Percentiles rank a stretch among this genome's conserved stretches.
Evolutionary conservation across 1,284 basidiomycete genomes (phyloP).

Genomic region (Athelia psychrophila): DNA sequence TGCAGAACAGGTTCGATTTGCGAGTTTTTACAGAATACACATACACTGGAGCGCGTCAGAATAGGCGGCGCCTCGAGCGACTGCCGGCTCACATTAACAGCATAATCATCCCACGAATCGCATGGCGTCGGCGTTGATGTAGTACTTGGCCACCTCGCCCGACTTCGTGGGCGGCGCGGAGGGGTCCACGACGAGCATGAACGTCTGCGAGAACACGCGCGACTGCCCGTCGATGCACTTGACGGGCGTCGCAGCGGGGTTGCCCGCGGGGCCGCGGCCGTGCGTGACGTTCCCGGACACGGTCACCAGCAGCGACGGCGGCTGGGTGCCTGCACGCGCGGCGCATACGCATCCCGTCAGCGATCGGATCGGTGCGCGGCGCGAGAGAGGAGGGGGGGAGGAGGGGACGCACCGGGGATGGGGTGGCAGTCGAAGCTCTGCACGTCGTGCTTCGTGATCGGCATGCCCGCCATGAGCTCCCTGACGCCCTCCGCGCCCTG

Average conservation of each 20-base stretch:
- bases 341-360: too few relatives aligned
- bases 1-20: too few relatives aligned
- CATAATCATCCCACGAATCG: slow-evolving; percentile 67
- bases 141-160: slow-evolving; percentile 78
- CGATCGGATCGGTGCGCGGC: background rate
- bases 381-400: background rate
- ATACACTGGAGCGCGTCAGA: too few relatives aligned
- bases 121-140: slow-evolving; percentile 69
- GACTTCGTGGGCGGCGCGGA: slow-evolving; percentile 55
- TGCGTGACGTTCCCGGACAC: slow-evolving; percentile 79
- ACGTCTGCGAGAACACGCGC: slow-evolving; percentile 82
- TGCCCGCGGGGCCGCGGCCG: slow-evolving; percentile 55
- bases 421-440: slow-evolving; percentile 87
- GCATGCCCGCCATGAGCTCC: slow-evolving; percentile 66
- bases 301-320: slow-evolving; percentile 73
- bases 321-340: slow-evolving; percentile 68
- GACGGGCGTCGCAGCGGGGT: slow-evolving; percentile 47
- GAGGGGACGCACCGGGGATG: slow-evolving; percentile 63
- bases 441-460: slow-evolving; percentile 74
- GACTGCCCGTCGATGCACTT: slow-evolving; percentile 71
- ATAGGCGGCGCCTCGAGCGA: too few relatives aligned
- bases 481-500: slow-evolving; percentile 67
- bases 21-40: too few relatives aligned
- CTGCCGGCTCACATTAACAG: too few relatives aligned
- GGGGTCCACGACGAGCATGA: slow-evolving; percentile 78